Evolutionary conservation across 768 basidiomycete species (phyloP).

Genomic region (Mycena filopes): DNA sequence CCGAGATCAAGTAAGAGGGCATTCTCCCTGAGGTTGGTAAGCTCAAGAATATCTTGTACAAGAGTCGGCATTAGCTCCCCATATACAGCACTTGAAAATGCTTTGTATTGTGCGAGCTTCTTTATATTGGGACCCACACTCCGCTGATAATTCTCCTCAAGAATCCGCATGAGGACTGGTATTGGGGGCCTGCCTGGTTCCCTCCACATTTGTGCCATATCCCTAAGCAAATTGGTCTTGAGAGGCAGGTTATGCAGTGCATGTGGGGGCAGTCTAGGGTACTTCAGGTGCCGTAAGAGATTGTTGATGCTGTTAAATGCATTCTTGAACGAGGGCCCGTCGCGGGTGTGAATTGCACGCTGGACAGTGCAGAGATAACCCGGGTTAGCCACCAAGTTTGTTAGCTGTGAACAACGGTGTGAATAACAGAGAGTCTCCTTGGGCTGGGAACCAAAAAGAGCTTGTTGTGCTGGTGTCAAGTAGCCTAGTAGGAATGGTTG

Average conservation of each 20-base stretch:
- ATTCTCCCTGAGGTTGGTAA: no score
- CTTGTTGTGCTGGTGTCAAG: conserved; percentile 71
- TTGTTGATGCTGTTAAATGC: conserved; percentile 73
- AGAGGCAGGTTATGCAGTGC: conserved; percentile 54
- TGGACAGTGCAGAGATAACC: conserved; percentile 69
- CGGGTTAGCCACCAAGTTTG: no score
- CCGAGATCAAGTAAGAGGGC: no score
- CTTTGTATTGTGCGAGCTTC: no score
- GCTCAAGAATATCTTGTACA: no score
- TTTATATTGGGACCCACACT: no score
- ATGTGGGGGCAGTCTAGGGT: conserved; percentile 65
- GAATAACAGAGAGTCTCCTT: no score
- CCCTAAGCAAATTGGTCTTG: conserved; percentile 62
- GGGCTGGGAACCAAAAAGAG: conserved; percentile 75
- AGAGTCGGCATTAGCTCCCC: no score
- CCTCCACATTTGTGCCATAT: conserved; percentile 60
- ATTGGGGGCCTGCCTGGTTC: conserved; percentile 57
- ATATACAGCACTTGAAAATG: no score
- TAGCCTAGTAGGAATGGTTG: conserved; percentile 70
- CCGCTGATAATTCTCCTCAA: no score
- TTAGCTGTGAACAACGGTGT: no score
- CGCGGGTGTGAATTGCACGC: conserved; percentile 71
- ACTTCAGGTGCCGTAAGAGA: conserved; percentile 72
- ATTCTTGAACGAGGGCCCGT: conserved; percentile 75
- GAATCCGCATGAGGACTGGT: no score